A percentile compares a stretch with the other conserved stretches of the same genome.
These are phyloP conservation scores for Datisca glomerata DNA, from an alignment of 306 rosid genomes.

Conservation along the genomic window DNA sequence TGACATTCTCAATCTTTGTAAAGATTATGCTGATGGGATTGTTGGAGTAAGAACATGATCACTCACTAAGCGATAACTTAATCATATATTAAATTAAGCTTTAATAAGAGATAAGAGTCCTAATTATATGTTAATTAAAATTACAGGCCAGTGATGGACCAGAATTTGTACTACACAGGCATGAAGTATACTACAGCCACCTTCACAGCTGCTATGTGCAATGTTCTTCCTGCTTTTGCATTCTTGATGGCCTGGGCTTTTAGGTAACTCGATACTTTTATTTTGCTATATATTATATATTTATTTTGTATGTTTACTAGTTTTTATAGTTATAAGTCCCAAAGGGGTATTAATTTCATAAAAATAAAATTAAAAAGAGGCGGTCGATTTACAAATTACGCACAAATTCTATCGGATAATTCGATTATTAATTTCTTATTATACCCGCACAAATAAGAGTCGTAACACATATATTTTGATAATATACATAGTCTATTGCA, in stretches of 20 bases:
- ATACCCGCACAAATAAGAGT: no score
- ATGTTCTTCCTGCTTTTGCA: slow-evolving; percentile 23
- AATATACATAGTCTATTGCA: not conserved
- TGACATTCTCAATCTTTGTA: slow-evolving; percentile 24
- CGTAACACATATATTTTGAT: not conserved
- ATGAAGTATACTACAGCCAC: slow-evolving; percentile 23
- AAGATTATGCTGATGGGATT: slow-evolving; percentile 29
- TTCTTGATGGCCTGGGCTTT: slow-evolving; percentile 25
- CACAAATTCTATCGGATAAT: no score
- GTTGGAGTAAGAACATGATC: slow-evolving; percentile 21
- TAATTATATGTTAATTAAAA: not conserved
- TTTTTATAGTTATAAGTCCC: no score
- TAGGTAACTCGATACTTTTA: slow-evolving; percentile 9
- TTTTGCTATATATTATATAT: no score
- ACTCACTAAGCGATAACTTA: no score
- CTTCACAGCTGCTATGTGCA: slow-evolving; percentile 30
- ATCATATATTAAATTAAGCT: not conserved
- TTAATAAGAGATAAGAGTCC: not conserved
- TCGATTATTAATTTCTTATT: no score
- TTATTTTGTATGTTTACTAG: no score
- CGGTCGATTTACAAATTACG: no score
- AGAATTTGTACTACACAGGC: slow-evolving; percentile 15
- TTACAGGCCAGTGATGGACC: slow-evolving; percentile 23
- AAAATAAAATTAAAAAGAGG: no score
- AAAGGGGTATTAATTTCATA: no score